Evolutionary conservation across 2,329 filamentous ascomycete genomes (phyloP), one percentile per base, ranked within the genome.

Genomic region (Alternaria dauci): DNA sequence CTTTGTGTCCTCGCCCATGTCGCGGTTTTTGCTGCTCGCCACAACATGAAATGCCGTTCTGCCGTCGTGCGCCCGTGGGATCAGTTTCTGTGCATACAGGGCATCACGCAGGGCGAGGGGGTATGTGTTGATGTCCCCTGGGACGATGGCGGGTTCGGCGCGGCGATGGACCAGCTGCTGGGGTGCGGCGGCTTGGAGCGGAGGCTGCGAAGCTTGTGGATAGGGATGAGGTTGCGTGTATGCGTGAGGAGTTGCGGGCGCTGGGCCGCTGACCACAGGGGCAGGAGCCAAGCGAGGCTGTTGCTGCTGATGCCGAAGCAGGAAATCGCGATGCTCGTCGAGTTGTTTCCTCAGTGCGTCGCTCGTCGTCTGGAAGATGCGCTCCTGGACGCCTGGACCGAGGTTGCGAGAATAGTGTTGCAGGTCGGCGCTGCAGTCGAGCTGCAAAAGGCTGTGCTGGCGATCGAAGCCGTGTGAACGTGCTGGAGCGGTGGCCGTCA

Each of bases 371-470:
- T 70, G 61, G 26, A 70, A 70, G 52, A 63, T 60, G 38, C 61
- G 59, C 32, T 66, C 66, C 53, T 69, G 68, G 38, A 69, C 68
- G 46, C 68, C 66, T 23, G 68, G 68, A 18, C 68, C 68, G 46
- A 70, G 66, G 34, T 67, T 61, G 52, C 68, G 66, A 30, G 66
- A 67, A 50, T 69, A 70, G 26, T 61, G 65, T 39, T 43, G 63
- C 36, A 70, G 47, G 58, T 70, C 68, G 32, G 66, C 59, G 47
- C 68, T 70, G 61, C 68, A 70, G 52, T 70, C 68, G 32, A 70
- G 65, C 26, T 63, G 62, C 46, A 70, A 51, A 42, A 70, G 59
- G 47, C 63, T 66, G 38, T 58, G 65, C 42, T 68, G 67, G 34
- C 63, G 63, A 46, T 64, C 52, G 23, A 63, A 53, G 52, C 46